Evolutionary conservation across 208 protist genomes (phyloP), one percentile per base, ranked within the genome.

Genomic region (Acanthamoeba healyi): DNA sequence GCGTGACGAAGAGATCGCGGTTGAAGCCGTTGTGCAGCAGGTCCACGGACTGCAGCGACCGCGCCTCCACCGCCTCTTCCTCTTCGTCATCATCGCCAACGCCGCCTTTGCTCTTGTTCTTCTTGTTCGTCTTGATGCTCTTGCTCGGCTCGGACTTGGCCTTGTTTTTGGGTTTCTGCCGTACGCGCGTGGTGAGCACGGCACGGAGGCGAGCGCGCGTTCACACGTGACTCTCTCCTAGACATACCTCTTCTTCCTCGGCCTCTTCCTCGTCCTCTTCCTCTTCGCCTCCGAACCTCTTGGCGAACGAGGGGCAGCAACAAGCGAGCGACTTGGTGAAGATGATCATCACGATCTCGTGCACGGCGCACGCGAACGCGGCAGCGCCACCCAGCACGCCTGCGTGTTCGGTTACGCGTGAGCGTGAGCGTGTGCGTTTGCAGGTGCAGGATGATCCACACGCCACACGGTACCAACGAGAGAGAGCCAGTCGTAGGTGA

Each of bases 341-440:
- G 70, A 44, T 4, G 34, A 79, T 46, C 70, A 79, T 79, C 38
- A 24, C 32, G 40, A 79, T 79, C 70, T 79, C 70, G 70, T 79
- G 70, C 70, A 79, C 7, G 26, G 19, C 19, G 26, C 70, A 79
- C 22, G 70, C 70, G 9, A 79, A 79, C 24, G 70, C 29, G 19
- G 36, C 34, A 7, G 70, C 70, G 24, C 70, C 70, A 38, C 70
- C 70, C 70, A 79, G 15, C 32, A 38, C 46, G 40, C 70, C 70
- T 79, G 36, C 32, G 36, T 74, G 65, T 14, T 14, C 19, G 2
- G 29, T 70, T 14, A 32, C 14, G 2, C 4, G 56, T 63, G 56
- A 29, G 56, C 26, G 9, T 22, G 15, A 63, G 36, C 65, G 34
- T 19, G 4, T 0, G 24, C 1, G n/a, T 38, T 44, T 42, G 67